A percentile compares a stretch with the other conserved stretches of the same genome.
Conservation (phyloP, 352 stramenopile genomes). For the Phytophthora ramorum region DNA sequence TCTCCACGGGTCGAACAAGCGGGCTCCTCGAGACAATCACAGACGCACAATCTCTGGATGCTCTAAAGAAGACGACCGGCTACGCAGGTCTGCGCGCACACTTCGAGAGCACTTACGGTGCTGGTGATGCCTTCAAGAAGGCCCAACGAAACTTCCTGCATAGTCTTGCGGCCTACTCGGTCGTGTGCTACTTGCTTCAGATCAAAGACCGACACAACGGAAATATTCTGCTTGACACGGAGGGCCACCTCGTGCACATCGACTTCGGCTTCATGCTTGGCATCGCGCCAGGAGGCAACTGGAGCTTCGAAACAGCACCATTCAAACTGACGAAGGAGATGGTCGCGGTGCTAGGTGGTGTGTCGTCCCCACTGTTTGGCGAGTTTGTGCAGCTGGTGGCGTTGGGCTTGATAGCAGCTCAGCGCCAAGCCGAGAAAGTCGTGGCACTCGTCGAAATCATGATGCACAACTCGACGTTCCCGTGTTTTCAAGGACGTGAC, state of each 20-base stretch:
- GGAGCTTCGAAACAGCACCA: constrained; percentile 93
- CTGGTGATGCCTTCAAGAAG: constrained; percentile 57
- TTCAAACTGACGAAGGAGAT: constrained; percentile 98
- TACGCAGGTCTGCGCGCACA: constrained; percentile 90
- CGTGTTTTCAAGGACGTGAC: constrained; percentile 84
- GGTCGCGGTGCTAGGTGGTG: constrained; percentile 90
- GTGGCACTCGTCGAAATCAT: constrained; percentile 81
- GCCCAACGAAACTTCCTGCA: constrained; percentile 72
- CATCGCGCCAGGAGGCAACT: constrained; percentile 93
- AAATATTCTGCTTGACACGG: constrained; percentile 94
- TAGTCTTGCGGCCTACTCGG: constrained; percentile 70
- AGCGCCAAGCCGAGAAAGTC: constrained; percentile 69
- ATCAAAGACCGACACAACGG: constrained; percentile 97
- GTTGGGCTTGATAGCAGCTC: constrained; percentile 56
- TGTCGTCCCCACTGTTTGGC: constrained; percentile 63
- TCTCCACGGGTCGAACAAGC: constrained; percentile 91
- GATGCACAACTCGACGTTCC: constrained; percentile 85
- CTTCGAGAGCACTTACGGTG: constrained; percentile 91
- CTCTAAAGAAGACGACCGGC: constrained; percentile 91
- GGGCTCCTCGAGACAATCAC: constrained; percentile 96
- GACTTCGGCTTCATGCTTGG: constrained; percentile 98
- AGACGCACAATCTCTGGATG: constrained; percentile 96
- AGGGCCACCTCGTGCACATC: constrained; percentile 95
- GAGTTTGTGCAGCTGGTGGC: constrained; percentile 75
- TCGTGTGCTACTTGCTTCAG: constrained; percentile 90